Base-by-base conservation (phyloP, 495 filamentous ascomycete genomes). In the Daldinia decipiens region DNA sequence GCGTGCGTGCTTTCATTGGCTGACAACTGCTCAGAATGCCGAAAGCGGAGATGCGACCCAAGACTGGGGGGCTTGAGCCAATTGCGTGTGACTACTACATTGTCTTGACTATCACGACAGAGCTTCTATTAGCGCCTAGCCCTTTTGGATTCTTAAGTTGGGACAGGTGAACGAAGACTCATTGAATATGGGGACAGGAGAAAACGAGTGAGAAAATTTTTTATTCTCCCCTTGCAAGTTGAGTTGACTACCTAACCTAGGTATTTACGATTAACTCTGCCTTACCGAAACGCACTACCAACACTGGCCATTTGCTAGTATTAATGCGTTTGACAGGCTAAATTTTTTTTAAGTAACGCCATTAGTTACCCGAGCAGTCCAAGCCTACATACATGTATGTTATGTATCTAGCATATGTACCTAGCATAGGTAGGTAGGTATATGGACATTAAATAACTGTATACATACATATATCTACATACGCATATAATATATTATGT, bases 41-140 rank as follows among this genome's bases (percentile, higher is more conserved):
- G 70, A 72, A 72, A 72, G 70, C 70, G 70, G 70, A 68, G 70
- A 68, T 72, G 56, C 56, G 57, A 62, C 65, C 65, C 70, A 68
- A 61, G 65, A 64, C 70, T 5, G 24, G 68, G 64, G 59, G 47
- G 24, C n/a, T 56, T 56, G 43, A 72, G 55, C 70, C 70, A 72
- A 72, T 72, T 67, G 70, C 59, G 70, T 72, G 65, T 58, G 57
- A 62, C 61, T 68, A 52, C 65, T 63, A 72, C 70, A 65, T 72
- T 72, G 65, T 68, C 52, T 72, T 56, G 51, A 61, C 65, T 68
- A 68, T 72, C 65, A 72, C 70, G 70, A 72, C 70, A 68, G 70
- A 68, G 53, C 65, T 66, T 67, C 65, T 72, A 65, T 68, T 72
- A 68, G 70, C 70, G 70, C 70, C 65, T 68, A 57, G 65, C 65